Percentiles rank a stretch among this genome's conserved stretches.
Conservation (phyloP, 2,329 filamentous ascomycete species). For the Canariomyces notabilis region DNA sequence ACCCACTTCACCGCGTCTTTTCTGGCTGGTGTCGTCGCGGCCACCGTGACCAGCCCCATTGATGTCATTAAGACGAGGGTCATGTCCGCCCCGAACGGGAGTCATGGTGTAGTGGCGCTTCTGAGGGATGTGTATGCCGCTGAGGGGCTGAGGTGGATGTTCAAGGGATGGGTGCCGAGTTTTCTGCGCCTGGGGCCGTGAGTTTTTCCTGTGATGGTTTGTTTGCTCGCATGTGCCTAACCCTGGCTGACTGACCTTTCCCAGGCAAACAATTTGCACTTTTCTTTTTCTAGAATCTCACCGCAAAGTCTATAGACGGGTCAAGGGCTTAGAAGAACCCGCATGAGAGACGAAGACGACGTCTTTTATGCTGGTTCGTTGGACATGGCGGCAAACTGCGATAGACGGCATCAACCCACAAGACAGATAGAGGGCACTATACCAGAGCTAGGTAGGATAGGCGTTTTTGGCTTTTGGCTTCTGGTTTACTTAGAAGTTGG, state of each 20-base stretch:
- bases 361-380: conserved; percentile 17
- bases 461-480: conserved; percentile 9
- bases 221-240: neutral
- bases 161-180: conserved; percentile 83
- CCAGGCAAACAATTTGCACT: conserved; percentile 75
- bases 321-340: conserved; percentile 40
- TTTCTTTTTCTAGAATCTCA: conserved; percentile 85
- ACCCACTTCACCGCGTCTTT: conserved; percentile 77
- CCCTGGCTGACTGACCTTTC: conserved; percentile 7
- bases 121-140: conserved; percentile 62
- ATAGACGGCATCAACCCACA: neutral
- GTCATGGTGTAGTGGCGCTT: conserved; percentile 47
- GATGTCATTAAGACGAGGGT: conserved; percentile 87
- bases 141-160: conserved; percentile 78
- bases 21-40: conserved; percentile 75
- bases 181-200: conserved; percentile 61
- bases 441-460: neutral
- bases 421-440: neutral
- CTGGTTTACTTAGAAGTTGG: no score
- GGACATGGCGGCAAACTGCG: conserved; percentile 14
- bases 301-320: conserved; percentile 66
- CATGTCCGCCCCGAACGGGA: conserved; percentile 62
- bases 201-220: conserved; percentile 34
- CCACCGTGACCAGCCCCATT: conserved; percentile 77
- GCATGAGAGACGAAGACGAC: conserved; percentile 25